phyloP scores from a whole-genome alignment of 441 rosid species.

The Erodium moschatum region DNA sequence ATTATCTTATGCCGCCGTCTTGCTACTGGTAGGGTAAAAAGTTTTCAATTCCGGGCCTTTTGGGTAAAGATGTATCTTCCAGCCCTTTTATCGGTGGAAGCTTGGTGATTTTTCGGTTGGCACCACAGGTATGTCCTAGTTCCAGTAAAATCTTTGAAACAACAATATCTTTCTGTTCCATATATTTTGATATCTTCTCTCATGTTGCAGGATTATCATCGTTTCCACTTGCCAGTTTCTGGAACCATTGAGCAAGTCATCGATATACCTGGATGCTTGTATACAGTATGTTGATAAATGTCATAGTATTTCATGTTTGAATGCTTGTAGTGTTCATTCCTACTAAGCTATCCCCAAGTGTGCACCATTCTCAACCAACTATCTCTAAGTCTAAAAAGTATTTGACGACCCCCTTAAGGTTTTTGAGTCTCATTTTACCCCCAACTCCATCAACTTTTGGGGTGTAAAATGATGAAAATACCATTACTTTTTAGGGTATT shows the following conservation, averaged over 20 bases:
- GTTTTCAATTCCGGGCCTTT: conserved; percentile 77
- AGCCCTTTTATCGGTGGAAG: conserved; percentile 55
- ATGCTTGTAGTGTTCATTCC: background rate
- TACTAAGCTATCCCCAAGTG: background rate
- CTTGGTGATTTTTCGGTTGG: conserved; percentile 80
- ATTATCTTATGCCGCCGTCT: background rate
- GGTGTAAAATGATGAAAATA: no score
- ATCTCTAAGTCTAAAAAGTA: no score
- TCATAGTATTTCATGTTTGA: background rate
- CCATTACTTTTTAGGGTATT: no score
- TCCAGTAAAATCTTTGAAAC: background rate
- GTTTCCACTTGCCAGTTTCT: conserved; percentile 80
- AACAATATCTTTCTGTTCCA: background rate
- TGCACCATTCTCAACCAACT: no score
- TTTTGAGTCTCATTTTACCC: no score
- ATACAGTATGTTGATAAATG: conserved; percentile 46
- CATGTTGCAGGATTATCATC: conserved; percentile 70
- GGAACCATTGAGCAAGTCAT: conserved; percentile 57
- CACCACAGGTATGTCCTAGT: conserved; percentile 61
- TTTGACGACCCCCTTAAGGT: no score
- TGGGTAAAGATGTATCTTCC: conserved; percentile 51
- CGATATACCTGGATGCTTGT: conserved; percentile 65
- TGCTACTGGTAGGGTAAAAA: conserved; percentile 56
- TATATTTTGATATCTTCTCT: conserved; percentile 6
- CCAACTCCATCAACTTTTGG: no score